phyloP scores from a whole-genome alignment of 768 basidiomycete species.

The Amanita muscaria region DNA sequence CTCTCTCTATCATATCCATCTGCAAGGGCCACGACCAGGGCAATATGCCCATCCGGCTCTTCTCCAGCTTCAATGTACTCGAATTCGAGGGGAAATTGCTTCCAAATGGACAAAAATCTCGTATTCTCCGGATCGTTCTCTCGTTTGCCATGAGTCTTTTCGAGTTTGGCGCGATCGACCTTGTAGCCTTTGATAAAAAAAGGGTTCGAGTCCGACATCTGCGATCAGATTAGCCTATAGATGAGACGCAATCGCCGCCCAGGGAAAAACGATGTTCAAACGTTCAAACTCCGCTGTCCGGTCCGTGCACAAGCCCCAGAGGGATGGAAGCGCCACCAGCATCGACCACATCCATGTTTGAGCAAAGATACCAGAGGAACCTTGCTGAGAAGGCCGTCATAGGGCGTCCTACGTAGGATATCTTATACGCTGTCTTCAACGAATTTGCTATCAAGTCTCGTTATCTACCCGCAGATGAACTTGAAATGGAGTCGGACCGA shows the following conservation, averaged over 20 bases:
- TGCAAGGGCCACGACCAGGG: conserved; percentile 7
- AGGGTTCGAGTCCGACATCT: conserved; percentile 2
- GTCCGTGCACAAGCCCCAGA: too few relatives aligned
- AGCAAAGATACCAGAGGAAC: background rate
- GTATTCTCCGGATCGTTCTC: conserved; percentile 2
- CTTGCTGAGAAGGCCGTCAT: conserved; percentile 5
- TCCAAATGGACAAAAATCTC: conserved; percentile 4
- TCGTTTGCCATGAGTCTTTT: conserved; percentile 1
- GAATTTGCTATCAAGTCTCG: conserved; percentile 2
- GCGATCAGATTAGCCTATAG: conserved; percentile 3
- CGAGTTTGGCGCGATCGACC: conserved; percentile 2
- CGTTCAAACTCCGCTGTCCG: too few relatives aligned
- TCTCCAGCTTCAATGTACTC: conserved; percentile 5
- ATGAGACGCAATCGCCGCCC: background rate
- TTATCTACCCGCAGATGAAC: conserved; percentile 7
- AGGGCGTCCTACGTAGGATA: conserved; percentile 1
- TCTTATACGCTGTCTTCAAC: conserved; percentile 9
- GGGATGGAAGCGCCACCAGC: background rate
- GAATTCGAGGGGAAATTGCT: conserved; percentile 2
- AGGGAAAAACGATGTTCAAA: too few relatives aligned
- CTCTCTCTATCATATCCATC: conserved; percentile 9
- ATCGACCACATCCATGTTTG: background rate
- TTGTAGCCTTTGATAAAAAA: conserved; percentile 3
- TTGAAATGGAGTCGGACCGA: conserved; percentile 11
- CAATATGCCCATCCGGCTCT: conserved; percentile 9